Conservation (phyloP, 225 moss, liverwort and hornwort species). For the Antitrichia curtipendula region DNA sequence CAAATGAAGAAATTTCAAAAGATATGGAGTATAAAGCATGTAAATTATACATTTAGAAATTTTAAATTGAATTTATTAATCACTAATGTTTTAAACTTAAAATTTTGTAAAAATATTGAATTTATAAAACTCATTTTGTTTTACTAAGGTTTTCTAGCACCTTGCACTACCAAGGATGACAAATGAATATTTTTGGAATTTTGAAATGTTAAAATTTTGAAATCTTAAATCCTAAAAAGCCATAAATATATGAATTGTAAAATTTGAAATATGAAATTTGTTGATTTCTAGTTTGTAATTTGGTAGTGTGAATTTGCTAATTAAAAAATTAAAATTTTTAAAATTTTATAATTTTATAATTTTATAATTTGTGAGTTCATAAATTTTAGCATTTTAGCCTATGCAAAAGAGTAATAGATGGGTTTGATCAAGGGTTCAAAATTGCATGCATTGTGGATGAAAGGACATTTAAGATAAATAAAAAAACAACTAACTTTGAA, state of each 20-base stretch:
- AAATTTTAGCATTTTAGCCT: not conserved
- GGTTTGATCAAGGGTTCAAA: not conserved
- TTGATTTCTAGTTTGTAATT: not conserved
- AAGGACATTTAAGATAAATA: not conserved
- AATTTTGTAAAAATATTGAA: too few relatives aligned
- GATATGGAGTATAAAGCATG: not conserved
- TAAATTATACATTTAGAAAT: not conserved
- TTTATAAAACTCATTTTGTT: not conserved
- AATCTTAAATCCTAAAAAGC: fast-evolving
- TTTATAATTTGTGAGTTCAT: not conserved
- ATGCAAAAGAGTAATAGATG: not conserved
- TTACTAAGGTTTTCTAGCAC: fast-evolving
- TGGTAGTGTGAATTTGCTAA: not conserved
- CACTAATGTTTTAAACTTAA: not conserved
- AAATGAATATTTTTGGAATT: too few relatives aligned
- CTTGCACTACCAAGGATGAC: not conserved
- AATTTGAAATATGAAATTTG: not conserved
- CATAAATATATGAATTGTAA: too few relatives aligned
- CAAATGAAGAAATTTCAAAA: not conserved
- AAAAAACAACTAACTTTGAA: not conserved
- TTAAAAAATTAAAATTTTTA: not conserved
- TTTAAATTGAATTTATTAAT: not conserved
- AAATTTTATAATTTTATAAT: not conserved
- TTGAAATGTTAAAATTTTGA: not conserved
- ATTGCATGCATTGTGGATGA: not conserved